Evolutionary conservation across 2,329 filamentous ascomycete genomes (phyloP), one percentile per base, ranked within the genome.

Genomic region (Nothopassalora personata): DNA sequence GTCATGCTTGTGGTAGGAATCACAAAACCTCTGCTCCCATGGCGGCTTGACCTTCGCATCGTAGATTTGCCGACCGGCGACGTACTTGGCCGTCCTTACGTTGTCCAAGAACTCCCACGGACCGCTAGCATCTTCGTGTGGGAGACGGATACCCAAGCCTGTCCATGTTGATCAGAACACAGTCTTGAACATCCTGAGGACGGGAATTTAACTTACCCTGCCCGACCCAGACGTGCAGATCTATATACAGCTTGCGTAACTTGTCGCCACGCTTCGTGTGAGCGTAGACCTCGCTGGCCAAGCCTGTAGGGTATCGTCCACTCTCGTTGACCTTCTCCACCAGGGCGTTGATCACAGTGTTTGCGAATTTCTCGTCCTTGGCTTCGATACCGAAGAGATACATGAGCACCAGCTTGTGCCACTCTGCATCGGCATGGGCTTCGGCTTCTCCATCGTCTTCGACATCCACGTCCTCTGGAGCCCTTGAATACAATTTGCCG

Each of bases 371-470:
- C 27, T 66, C 60, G 43, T 72, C 70, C 6, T 57, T 48, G 1
- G 71, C 18, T 30, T 62, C 56, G 3, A 62, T 58, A 5, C 66
- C 70, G 0, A 73, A 56, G 11, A 67, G 30, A 58, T 70, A 71
- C n/a, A 63, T 50, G 4, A 60, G 52, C 2, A 59, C 59, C 0
- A 71, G 59, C 2, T 54, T 53, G 5, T 50, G 46, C 67, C 62
- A 68, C 45, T 69, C 67, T 6, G 46, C 36, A 27, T 68, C 66
- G 2, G 46, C 53, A 6, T 60, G 60, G 4, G 45, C n/a, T 5
- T 48, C 51, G 18, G 48, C 39, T 5, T 59, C 52, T 5, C 56
- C 60, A 2, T 59, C 45, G 10, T 64, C 61, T 5, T 58, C 55
- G 6, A 47, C 36, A 11, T 62, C 56, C 8, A 60, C 46, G 45